Evolutionary conservation across 179 eudicot species (phyloP), one percentile per base, ranked within the genome.

Genomic region (Drosera spatulata): DNA sequence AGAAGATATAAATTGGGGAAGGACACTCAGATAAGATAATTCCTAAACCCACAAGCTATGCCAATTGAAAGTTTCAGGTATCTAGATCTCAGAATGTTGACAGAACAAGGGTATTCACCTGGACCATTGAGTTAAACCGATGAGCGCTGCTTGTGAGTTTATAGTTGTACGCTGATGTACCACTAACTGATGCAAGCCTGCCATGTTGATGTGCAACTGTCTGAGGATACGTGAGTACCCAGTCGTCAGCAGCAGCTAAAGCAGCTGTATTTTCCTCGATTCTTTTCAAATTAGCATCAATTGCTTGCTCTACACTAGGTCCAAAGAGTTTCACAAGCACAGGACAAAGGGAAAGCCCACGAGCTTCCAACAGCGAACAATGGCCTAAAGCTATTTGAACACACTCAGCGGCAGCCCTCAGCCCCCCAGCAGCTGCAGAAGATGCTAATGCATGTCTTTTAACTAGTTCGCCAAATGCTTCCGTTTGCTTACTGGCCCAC

Each of bases 181-280:
- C 60, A 73, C 76, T 72, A 62, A 62, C 69, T 45, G 86, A 76
- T 50, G 86, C 47, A 68, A 80, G 66, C 78, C 87, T 77, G 47
- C 89, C 93, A 69, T 93, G 76, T 62, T 80, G 87, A 50, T 86
- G 97, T 13, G 77, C 56, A 43, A 61, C 69, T 55, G 70, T 63
- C 9, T 85, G 82, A 50, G 94, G 80, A 60, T 69, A 69, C 2
- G 88, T 71, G 62, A 90, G 88, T 59, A 83, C 80, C 99, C 99
- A 90, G 75, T 90, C 88, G 72, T 90, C 99, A 66, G 96, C 99
- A 38, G 99, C 99, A 39, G 97, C 97, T 69, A 93, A 69, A 54
- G 99, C 99, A 73, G 97, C 94, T 55, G 87, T 83, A 65, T 94
- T 94, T 77, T 94, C 96, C 77, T 94, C 99, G 65, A 94, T 94